These are phyloP conservation scores for Zymoseptoria pseudotritici DNA, from an alignment of 2,329 filamentous ascomycete genomes.

Conservation along the genomic window DNA sequence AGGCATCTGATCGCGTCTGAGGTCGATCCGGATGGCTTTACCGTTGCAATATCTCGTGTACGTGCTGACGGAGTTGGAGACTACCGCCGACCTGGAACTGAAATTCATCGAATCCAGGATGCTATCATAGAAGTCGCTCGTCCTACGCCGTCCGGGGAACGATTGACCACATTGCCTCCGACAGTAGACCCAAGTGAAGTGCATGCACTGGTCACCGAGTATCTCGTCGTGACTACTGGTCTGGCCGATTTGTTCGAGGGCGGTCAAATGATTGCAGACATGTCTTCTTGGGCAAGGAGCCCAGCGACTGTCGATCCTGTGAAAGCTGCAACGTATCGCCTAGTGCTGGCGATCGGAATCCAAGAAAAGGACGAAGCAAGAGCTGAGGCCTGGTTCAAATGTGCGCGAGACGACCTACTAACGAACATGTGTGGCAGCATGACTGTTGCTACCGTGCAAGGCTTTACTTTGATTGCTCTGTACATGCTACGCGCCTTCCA, in stretches of 20 bases:
- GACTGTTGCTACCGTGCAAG: constrained; percentile 45
- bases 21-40: constrained; percentile 32
- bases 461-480: constrained; percentile 45
- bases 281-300: constrained; percentile 23
- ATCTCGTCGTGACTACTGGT: constrained; percentile 41
- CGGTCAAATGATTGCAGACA: constrained; percentile 23
- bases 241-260: constrained; percentile 44
- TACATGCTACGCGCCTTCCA: constrained; percentile 47
- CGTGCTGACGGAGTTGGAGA: not conserved
- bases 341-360: constrained; percentile 45
- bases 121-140: constrained; percentile 18
- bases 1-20: constrained; percentile 43
- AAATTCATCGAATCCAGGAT: constrained; percentile 5
- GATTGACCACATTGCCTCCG: not conserved
- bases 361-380: constrained; percentile 36
- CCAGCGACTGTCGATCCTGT: constrained; percentile 5
- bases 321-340: constrained; percentile 41
- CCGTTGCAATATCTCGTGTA: constrained; percentile 8
- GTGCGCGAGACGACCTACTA: constrained; percentile 39
- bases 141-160: constrained; percentile 2
- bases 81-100: not conserved
- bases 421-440: constrained; percentile 43
- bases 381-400: constrained; percentile 43
- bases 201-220: constrained; percentile 36
- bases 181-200: constrained; percentile 34